Percentiles rank a stretch among this genome's conserved stretches.
phyloP scores from a whole-genome alignment of 2,329 filamentous ascomycete genomes.

The Sporothrix luriei region DNA sequence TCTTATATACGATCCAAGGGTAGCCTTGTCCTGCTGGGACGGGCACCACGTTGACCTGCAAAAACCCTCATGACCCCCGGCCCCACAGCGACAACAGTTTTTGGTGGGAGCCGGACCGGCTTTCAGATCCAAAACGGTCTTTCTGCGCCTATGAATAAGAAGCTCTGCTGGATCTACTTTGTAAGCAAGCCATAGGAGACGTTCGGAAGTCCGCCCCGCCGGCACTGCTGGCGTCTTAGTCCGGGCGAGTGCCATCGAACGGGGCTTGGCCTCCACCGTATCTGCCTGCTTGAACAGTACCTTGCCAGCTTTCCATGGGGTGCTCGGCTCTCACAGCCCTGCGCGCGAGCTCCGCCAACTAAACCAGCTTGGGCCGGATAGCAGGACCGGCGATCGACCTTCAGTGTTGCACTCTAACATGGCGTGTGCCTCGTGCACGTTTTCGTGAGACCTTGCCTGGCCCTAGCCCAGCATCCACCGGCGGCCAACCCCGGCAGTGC shows the following conservation, averaged over 20 bases:
- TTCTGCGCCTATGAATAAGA: neutral
- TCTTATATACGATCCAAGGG: neutral
- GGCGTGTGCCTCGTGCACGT: constrained; percentile 19
- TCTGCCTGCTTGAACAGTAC: neutral
- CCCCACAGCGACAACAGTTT: neutral
- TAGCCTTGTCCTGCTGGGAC: neutral
- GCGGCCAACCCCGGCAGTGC: neutral
- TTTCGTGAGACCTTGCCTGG: neutral
- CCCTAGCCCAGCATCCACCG: neutral
- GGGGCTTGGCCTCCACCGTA: neutral
- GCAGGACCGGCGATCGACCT: constrained; percentile 23
- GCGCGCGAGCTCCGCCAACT: neutral
- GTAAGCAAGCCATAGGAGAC: neutral
- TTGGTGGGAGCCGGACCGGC: constrained; percentile 16
- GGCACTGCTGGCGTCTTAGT: neutral
- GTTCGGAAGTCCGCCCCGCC: constrained; percentile 18
- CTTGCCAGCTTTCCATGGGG: neutral
- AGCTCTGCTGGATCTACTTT: neutral
- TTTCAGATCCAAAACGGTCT: neutral
- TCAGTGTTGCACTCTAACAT: constrained; percentile 12
- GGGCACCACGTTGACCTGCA: neutral
- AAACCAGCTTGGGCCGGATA: neutral
- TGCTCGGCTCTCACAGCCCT: neutral
- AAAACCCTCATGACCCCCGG: neutral
- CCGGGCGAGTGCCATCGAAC: neutral